These are phyloP conservation scores for Calonectria pteridis DNA, from an alignment of 2,329 filamentous ascomycete species.

Conservation along the genomic window DNA sequence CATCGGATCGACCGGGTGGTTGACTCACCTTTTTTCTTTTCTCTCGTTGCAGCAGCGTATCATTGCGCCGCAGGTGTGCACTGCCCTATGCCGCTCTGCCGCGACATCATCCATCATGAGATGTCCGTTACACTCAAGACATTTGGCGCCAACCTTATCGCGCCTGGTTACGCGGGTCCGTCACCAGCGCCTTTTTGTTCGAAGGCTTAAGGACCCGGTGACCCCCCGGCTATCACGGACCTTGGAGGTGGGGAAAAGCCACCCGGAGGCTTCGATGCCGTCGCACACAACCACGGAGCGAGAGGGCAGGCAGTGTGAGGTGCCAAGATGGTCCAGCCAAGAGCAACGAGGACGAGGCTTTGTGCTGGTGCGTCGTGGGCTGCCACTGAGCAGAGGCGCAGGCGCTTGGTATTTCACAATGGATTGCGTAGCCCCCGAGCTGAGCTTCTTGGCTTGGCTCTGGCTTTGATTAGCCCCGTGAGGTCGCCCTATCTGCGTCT, in stretches of 20 bases:
- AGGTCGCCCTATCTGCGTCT: not conserved
- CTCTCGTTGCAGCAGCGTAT: not conserved
- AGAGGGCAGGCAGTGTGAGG: not conserved
- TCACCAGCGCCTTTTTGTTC: conserved; percentile 11
- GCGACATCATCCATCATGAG: conserved; percentile 21
- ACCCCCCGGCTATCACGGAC: conserved; percentile 9
- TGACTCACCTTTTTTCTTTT: not conserved
- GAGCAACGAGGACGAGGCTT: not conserved
- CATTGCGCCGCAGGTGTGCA: conserved; percentile 8
- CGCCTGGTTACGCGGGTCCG: not conserved
- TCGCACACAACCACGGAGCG: not conserved
- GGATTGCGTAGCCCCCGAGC: not conserved
- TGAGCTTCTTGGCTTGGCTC: not conserved
- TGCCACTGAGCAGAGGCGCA: not conserved
- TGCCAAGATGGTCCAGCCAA: not conserved
- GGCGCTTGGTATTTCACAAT: not conserved
- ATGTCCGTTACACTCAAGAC: not conserved
- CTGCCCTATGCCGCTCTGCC: not conserved
- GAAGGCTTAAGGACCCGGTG: not conserved
- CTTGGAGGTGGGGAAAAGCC: too few species aligned
- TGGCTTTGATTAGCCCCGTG: conserved; percentile 11
- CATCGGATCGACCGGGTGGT: conserved; percentile 16
- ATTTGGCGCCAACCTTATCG: conserved; percentile 25
- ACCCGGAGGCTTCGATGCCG: not conserved
- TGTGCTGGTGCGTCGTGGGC: not conserved